Evolutionary conservation across 2,329 filamentous ascomycete genomes (phyloP).

Genomic region (Apiospora rasikravindrae): DNA sequence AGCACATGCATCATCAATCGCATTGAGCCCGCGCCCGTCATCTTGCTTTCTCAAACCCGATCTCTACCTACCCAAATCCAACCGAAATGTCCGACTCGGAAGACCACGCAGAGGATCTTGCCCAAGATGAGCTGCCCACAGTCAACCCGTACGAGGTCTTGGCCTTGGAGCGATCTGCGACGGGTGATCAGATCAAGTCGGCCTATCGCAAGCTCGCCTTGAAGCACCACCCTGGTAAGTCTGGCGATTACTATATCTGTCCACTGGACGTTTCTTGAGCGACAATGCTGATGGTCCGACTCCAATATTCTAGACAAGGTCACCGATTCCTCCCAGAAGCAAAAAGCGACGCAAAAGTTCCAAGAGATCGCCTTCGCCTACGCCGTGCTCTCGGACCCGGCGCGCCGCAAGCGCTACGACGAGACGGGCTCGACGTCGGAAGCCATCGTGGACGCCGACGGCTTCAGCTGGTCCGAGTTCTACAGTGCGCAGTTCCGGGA

Average conservation of each 20-base stretch:
- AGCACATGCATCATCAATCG: not conserved
- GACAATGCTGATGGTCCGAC: not conserved
- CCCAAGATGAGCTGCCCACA: slow-evolving; percentile 62
- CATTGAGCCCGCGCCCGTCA: not conserved
- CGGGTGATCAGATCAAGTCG: slow-evolving; percentile 80
- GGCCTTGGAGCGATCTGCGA: slow-evolving; percentile 71
- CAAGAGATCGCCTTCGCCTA: slow-evolving; percentile 94
- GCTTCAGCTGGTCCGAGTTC: slow-evolving; percentile 90
- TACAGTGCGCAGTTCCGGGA: slow-evolving; percentile 85
- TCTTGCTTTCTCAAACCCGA: slow-evolving; percentile 21
- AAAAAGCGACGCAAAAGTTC: slow-evolving; percentile 78
- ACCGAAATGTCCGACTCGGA: slow-evolving; percentile 17
- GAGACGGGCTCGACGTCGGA: slow-evolving; percentile 88
- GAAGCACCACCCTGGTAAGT: slow-evolving; percentile 80
- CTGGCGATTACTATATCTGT: too few species aligned
- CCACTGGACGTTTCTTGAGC: too few species aligned
- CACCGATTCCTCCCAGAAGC: slow-evolving; percentile 67
- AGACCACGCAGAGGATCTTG: slow-evolving; percentile 56
- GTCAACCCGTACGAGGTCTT: slow-evolving; percentile 84
- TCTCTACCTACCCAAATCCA: too few species aligned
- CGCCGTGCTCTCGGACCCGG: slow-evolving; percentile 84
- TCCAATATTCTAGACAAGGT: slow-evolving; percentile 73
- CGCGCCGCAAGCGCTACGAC: slow-evolving; percentile 85
- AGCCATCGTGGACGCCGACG: slow-evolving; percentile 74
- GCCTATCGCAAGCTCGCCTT: slow-evolving; percentile 92